Percentiles rank a stretch among this genome's conserved stretches.
Conservation (phyloP, 176 grass and related monocot species). For the Rhynchospora pubera region DNA sequence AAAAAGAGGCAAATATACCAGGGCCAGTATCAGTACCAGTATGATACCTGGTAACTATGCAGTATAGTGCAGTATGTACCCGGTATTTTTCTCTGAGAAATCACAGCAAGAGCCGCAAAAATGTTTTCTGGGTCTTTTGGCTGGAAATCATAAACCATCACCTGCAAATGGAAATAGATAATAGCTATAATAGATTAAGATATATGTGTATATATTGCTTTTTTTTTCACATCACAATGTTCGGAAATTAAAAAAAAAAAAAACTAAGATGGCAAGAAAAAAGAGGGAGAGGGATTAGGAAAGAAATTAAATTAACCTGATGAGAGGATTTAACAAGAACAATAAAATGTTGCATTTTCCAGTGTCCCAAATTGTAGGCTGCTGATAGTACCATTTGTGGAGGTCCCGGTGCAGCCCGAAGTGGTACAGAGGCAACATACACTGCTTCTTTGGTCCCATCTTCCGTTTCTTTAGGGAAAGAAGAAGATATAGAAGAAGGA, state of each 20-base stretch:
- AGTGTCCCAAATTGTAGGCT: slow-evolving; percentile 41
- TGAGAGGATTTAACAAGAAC: slow-evolving; percentile 42
- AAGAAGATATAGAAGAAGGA: background rate
- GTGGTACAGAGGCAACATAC: slow-evolving; percentile 67
- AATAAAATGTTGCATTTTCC: slow-evolving; percentile 78
- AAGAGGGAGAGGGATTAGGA: background rate
- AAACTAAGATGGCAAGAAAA: background rate
- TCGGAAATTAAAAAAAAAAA: too few species aligned
- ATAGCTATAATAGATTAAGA: background rate
- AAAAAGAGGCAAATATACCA: background rate
- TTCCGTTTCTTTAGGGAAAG: background rate
- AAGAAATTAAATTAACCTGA: background rate
- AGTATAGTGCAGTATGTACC: slow-evolving; percentile 21
- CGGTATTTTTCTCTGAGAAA: slow-evolving; percentile 44
- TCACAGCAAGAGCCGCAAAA: slow-evolving; percentile 35
- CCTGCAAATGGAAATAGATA: slow-evolving; percentile 24
- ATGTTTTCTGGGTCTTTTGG: slow-evolving; percentile 63
- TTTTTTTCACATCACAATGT: too few species aligned
- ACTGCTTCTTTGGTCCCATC: slow-evolving; percentile 19
- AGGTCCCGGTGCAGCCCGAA: slow-evolving; percentile 47
- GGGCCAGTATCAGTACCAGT: background rate
- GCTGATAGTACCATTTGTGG: slow-evolving; percentile 47
- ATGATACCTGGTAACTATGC: background rate
- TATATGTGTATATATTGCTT: background rate
- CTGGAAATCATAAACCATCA: slow-evolving; percentile 70